These are phyloP conservation scores for Terana coerulea DNA, from an alignment of 768 basidiomycete genomes.

Conservation along the genomic window DNA sequence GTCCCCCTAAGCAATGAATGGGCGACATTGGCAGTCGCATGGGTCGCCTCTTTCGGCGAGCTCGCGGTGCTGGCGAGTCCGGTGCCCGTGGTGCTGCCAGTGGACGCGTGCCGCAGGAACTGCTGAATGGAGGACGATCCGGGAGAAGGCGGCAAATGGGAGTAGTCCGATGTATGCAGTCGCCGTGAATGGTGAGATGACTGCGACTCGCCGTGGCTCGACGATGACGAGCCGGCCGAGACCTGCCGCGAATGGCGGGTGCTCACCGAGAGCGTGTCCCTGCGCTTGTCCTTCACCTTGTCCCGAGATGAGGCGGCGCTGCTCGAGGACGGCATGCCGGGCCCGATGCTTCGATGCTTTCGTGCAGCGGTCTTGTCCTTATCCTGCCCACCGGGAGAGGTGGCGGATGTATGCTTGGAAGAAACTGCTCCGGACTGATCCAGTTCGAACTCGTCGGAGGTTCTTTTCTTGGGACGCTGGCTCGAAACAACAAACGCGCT, in stretches of 20 bases:
- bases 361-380: conserved; percentile 40
- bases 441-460: conserved; percentile 80
- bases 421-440: conserved; percentile 63
- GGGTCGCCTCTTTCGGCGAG: conserved; percentile 37
- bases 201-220: conserved; percentile 48
- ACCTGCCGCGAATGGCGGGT: conserved; percentile 56
- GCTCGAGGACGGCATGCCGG: conserved; percentile 38
- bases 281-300: conserved; percentile 41
- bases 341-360: conserved; percentile 71
- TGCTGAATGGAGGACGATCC: conserved; percentile 88
- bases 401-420: conserved; percentile 42
- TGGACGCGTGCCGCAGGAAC: conserved; percentile 58
- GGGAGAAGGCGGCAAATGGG: conserved; percentile 87
- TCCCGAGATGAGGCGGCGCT: conserved; percentile 33
- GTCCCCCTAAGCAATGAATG: conserved; percentile 84
- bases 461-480: conserved; percentile 66
- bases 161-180: conserved; percentile 72
- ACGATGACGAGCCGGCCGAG: conserved; percentile 66
- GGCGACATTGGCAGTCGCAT: conserved; percentile 51
- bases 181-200: conserved; percentile 43
- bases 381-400: conserved; percentile 31
- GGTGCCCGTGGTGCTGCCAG: conserved; percentile 33
- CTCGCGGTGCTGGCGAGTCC: conserved; percentile 31
- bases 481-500: conserved; percentile 54
- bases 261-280: conserved; percentile 28